Conservation (phyloP, 2,329 filamentous ascomycete genomes). For the Golovinomyces cichoracearum region DNA sequence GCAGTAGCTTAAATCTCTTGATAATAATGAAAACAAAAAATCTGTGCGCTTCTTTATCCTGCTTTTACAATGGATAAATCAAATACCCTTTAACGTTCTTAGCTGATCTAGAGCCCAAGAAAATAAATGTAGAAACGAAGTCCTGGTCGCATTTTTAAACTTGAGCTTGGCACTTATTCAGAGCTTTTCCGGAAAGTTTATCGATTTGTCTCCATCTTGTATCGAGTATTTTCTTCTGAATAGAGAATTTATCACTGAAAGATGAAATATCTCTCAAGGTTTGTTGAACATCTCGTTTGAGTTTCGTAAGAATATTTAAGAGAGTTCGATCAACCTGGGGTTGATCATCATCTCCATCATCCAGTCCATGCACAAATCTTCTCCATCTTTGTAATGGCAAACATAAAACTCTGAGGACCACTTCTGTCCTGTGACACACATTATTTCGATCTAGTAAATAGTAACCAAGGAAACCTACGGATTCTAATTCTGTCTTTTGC, state of each 20-base stretch:
- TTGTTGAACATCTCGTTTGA: constrained; percentile 3
- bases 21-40: too few relatives aligned
- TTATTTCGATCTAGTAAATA: constrained; percentile 25
- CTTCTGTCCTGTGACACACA: constrained; percentile 30
- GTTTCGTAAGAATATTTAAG: constrained; percentile 7
- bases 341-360: constrained; percentile 22
- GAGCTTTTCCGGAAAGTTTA: constrained; percentile 5
- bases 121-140: too few relatives aligned
- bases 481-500: constrained; percentile 20
- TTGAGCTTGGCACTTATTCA: constrained; percentile 1
- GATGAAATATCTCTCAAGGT: constrained; percentile 2
- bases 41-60: too few relatives aligned
- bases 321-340: constrained; percentile 18
- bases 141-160: too few relatives aligned
- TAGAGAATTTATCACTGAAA: constrained; percentile 5
- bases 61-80: too few relatives aligned
- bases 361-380: constrained; percentile 20
- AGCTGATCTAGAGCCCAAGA: too few relatives aligned
- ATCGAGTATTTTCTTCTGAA: constrained; percentile 7
- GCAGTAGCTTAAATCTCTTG: too few relatives aligned
- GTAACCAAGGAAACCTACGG: constrained; percentile 23
- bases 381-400: constrained; percentile 19
- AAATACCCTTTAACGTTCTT: too few relatives aligned
- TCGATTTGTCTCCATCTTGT: constrained; percentile 10
- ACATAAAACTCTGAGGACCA: constrained; percentile 21